These are phyloP conservation scores for Phytophthora citrophthora DNA, from an alignment of 352 stramenopile species.

Conservation along the genomic window DNA sequence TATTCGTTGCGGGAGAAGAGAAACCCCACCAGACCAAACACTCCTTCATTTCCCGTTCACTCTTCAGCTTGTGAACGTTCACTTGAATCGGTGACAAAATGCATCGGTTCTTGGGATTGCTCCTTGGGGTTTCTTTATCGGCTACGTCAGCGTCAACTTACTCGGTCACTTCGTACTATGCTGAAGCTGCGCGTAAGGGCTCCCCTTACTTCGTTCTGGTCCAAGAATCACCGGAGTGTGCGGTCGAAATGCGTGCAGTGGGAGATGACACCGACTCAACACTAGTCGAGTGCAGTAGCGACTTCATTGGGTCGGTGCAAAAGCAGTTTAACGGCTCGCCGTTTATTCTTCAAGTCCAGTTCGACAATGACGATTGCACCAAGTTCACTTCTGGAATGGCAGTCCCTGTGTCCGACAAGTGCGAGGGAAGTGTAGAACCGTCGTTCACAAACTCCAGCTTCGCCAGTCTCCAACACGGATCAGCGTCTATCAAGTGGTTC, in stretches of 20 bases:
- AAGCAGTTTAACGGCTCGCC: constrained; percentile 1
- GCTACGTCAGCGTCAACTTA: neutral
- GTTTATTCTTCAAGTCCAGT: constrained; percentile 14
- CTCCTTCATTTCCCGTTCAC: constrained; percentile 1
- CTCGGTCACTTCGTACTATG: constrained; percentile 14
- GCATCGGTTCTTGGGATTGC: neutral
- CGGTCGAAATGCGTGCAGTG: constrained; percentile 2
- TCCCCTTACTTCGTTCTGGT: constrained; percentile 8
- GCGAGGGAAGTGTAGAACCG: constrained; percentile 2
- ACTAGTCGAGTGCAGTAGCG: constrained; percentile 2
- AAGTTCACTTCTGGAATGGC: constrained; percentile 8
- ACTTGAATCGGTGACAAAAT: neutral
- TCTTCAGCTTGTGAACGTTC: neutral
- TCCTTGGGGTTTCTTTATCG: neutral
- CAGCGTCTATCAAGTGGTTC: constrained; percentile 8
- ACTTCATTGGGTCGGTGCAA: constrained; percentile 4
- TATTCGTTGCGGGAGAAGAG: constrained; percentile 3
- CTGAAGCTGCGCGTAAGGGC: neutral
- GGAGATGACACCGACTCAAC: neutral
- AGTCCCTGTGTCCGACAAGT: constrained; percentile 3
- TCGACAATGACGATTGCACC: neutral
- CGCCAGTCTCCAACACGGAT: constrained; percentile 1
- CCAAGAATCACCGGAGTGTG: constrained; percentile 7
- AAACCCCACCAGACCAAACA: neutral
- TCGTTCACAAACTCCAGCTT: constrained; percentile 5